These are phyloP conservation scores for Apostasia shenzhenica DNA, from an alignment of 106 monocot genomes.

Conservation along the genomic window DNA sequence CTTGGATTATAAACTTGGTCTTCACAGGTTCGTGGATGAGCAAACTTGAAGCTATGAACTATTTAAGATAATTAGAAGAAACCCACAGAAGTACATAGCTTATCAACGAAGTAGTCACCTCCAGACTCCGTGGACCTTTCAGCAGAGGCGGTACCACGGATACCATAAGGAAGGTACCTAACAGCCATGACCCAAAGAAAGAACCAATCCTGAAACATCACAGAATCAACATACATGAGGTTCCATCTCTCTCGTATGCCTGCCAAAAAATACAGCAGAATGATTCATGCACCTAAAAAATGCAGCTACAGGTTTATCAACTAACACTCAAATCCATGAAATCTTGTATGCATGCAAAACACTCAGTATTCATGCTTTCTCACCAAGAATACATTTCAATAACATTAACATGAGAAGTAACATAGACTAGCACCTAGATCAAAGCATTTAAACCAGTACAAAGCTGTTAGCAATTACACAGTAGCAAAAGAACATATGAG, in stretches of 20 bases:
- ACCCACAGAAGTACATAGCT: conserved; percentile 79
- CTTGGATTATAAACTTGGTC: not conserved
- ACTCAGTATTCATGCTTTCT: not conserved
- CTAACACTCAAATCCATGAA: too few species aligned
- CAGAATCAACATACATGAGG: not conserved
- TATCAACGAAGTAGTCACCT: conserved; percentile 69
- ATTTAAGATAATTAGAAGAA: conserved; percentile 85
- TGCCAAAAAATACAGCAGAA: not conserved
- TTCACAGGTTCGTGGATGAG: not conserved
- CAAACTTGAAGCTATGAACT: not conserved
- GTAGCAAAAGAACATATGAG: not conserved
- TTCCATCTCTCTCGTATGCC: too few species aligned
- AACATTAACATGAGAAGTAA: not conserved
- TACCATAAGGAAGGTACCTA: conserved; percentile 93
- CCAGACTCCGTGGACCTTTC: conserved; percentile 76
- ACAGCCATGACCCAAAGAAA: conserved; percentile 77
- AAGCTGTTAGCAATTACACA: not conserved
- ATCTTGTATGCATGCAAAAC: not conserved
- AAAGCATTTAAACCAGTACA: not conserved
- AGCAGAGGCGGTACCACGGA: conserved; percentile 81
- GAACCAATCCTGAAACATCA: conserved; percentile 51
- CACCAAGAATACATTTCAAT: not conserved
- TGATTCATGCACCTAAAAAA: not conserved
- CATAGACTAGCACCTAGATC: not conserved
- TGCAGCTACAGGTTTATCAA: not conserved